phyloP scores from a whole-genome alignment of 495 filamentous ascomycete genomes.

The Evernia prunastri region DNA sequence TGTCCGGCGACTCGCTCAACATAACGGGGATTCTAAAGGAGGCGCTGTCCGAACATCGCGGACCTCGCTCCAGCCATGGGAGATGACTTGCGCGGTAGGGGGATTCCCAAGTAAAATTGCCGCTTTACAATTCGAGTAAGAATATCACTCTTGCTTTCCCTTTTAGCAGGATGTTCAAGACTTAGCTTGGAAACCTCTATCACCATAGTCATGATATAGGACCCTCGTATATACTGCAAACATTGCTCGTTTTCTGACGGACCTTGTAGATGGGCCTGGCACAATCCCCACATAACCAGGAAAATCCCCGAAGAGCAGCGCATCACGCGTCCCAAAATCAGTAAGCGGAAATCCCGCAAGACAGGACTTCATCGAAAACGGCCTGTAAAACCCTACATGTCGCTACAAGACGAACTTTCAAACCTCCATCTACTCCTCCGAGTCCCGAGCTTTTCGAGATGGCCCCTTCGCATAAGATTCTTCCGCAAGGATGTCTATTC shows the following conservation, averaged over 20 bases:
- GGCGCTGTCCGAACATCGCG: slow-evolving; percentile 72
- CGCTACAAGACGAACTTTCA: slow-evolving; percentile 55
- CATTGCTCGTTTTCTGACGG: slow-evolving; percentile 15
- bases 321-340: slow-evolving; percentile 33
- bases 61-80: slow-evolving; percentile 70
- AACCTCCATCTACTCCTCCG: slow-evolving; percentile 75
- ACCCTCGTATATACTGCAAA: background rate
- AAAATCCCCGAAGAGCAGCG: slow-evolving; percentile 60
- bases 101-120: slow-evolving; percentile 83
- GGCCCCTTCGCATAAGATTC: slow-evolving; percentile 80
- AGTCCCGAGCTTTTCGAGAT: slow-evolving; percentile 65
- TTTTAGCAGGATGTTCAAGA: background rate
- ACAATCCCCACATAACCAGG: slow-evolving; percentile 66
- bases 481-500: slow-evolving; percentile 62
- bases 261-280: slow-evolving; percentile 76
- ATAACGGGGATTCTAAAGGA: slow-evolving; percentile 75
- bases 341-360: slow-evolving; percentile 28
- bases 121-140: slow-evolving; percentile 93
- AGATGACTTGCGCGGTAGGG: slow-evolving; percentile 81
- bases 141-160: slow-evolving; percentile 12
- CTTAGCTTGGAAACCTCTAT: background rate
- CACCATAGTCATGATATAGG: too few species aligned
- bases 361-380: slow-evolving; percentile 24
- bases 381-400: slow-evolving; percentile 48
- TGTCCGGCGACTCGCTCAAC: slow-evolving; percentile 70